Evolutionary conservation across 345 rosid genomes (phyloP).

Genomic region (Populus tremula): DNA sequence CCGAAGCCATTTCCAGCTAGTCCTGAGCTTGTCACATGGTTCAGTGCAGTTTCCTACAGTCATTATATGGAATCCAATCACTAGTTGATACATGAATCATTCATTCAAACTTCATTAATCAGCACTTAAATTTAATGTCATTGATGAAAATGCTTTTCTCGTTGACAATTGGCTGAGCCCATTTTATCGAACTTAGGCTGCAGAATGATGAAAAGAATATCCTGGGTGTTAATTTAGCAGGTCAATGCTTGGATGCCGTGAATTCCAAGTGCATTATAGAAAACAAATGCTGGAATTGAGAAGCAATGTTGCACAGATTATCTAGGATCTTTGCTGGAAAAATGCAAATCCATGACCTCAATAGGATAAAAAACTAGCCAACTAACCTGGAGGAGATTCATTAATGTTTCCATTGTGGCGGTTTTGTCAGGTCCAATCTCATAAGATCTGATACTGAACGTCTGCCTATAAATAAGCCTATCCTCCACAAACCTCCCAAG

Average conservation of each 20-base stretch:
- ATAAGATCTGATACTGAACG: constrained; percentile 24
- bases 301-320: not conserved
- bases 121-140: not conserved
- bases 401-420: constrained; percentile 26
- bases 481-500: constrained; percentile 22
- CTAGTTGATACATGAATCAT: not conserved
- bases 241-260: too few species aligned
- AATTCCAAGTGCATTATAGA: not conserved
- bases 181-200: too few species aligned
- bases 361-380: not conserved
- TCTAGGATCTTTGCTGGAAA: not conserved
- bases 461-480: constrained; percentile 20
- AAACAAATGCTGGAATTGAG: not conserved
- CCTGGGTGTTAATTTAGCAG: too few species aligned
- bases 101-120: not conserved
- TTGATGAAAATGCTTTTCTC: too few species aligned
- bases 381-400: constrained; percentile 32
- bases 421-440: constrained; percentile 34
- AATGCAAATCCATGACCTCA: not conserved
- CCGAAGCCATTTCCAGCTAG: constrained; percentile 23
- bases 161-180: too few species aligned
- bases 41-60: constrained; percentile 22
- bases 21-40: constrained; percentile 28
- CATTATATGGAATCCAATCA: not conserved
- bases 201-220: too few species aligned